Evolutionary conservation across 169 alveolate genomes (phyloP).

Genomic region (Theileria annulata): DNA sequence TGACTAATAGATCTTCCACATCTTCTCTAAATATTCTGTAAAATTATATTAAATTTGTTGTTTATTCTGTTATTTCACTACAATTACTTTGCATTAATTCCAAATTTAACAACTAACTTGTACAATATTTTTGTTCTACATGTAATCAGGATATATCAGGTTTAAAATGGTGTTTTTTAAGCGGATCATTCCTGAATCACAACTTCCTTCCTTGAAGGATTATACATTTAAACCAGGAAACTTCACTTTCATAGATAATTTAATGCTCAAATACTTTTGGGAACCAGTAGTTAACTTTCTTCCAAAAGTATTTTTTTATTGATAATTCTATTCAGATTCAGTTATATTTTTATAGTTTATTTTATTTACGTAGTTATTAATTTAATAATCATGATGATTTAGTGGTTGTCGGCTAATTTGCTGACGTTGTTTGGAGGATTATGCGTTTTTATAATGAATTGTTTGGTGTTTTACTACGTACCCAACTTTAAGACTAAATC

Average conservation of each 20-base stretch:
- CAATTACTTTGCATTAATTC: background rate
- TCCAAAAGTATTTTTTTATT: conserved; percentile 41
- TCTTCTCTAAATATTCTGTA: background rate
- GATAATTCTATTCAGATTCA: background rate
- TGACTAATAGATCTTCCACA: too few species aligned
- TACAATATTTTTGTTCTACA: too few species aligned
- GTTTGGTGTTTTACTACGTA: conserved; percentile 25
- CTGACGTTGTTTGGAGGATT: conserved; percentile 44
- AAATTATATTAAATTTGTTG: background rate
- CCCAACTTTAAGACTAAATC: conserved; percentile 21
- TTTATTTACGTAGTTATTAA: background rate
- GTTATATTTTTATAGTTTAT: background rate
- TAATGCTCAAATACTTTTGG: conserved; percentile 39
- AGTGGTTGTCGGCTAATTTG: conserved; percentile 53
- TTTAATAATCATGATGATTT: background rate
- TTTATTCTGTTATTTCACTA: background rate
- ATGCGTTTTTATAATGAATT: conserved; percentile 35
- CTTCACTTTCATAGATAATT: conserved; percentile 29
- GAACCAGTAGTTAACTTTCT: conserved; percentile 20
- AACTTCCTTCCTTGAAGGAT: conserved; percentile 28
- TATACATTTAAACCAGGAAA: conserved; percentile 44
- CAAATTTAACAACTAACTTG: background rate
- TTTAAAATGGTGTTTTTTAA: conserved; percentile 20
- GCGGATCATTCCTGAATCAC: conserved; percentile 52
- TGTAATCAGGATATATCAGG: background rate